Evolutionary conservation across 306 rosid genomes (phyloP).

Genomic region (Rosa multiflora): DNA sequence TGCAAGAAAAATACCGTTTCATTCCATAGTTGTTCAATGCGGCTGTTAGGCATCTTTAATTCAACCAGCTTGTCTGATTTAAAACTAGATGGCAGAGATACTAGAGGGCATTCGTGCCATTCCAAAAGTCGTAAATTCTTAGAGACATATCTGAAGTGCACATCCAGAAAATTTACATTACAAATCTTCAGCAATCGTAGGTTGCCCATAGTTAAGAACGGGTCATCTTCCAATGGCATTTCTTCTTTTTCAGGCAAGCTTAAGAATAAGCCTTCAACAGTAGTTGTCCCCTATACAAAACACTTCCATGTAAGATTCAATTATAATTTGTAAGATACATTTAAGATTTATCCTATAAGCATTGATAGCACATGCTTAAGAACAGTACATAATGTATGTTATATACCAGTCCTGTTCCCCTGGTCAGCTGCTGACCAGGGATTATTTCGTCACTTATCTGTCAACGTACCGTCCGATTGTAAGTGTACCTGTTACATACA

Average conservation of each 20-base stretch:
- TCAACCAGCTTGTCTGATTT: not conserved
- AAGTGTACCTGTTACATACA: too few relatives aligned
- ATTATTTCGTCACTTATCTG: too few relatives aligned
- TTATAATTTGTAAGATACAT: not conserved
- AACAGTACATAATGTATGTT: not conserved
- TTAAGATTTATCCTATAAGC: not conserved
- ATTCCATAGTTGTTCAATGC: constrained; percentile 7
- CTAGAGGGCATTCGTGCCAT: not conserved
- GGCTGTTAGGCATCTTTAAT: constrained; percentile 13
- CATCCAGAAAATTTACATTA: not conserved
- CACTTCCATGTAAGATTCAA: not conserved
- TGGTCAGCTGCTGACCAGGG: too few relatives aligned
- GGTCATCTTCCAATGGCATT: not conserved
- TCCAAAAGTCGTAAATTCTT: not conserved
- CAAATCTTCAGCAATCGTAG: not conserved
- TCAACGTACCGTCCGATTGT: too few relatives aligned
- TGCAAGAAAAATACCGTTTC: not conserved
- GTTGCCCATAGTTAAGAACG: not conserved
- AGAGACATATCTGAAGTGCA: not conserved
- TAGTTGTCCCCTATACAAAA: constrained; percentile 17
- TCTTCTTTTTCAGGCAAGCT: not conserved
- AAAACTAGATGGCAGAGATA: not conserved
- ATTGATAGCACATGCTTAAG: not conserved
- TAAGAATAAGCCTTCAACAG: constrained; percentile 20
- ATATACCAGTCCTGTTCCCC: too few relatives aligned